Evolutionary conservation across 2,329 filamentous ascomycete species (phyloP), one percentile per base, ranked within the genome.

Genomic region (Nemania diffusa): DNA sequence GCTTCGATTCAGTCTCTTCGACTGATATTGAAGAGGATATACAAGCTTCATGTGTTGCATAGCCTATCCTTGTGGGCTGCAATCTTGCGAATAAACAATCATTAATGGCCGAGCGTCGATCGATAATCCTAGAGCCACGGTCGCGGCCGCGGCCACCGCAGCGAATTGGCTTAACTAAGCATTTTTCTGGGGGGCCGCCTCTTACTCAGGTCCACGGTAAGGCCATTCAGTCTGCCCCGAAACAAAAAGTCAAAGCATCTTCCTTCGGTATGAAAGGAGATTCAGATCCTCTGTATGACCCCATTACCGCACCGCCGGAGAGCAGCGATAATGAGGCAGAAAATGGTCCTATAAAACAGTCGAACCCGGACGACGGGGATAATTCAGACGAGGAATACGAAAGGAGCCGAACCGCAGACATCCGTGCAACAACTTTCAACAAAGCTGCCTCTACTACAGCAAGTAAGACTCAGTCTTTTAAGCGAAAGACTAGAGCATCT

Each of bases 351-450:
- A 13, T 42, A 44, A 42, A 26, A 61, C 40, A 69, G 67, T 27
- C 29, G 2, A 11, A 17, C 24, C 1, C 55, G 44, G n/a, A 59
- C 26, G 62, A 69, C 55, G 27, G 24, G 56, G 44, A 68, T 27
- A 68, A 72, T 61, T 72, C 71, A 24, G 71, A 74, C 51, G 73
- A 78, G 34, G 67, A 72, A n/a, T 73, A 78, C n/a, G 73, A 78
- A 20, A 65, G 62, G 27, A 69, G 63, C 34, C 64, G 65, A n/a
- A 69, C 71, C 4, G 78, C 72, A 17, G 68, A 76, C 58, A 82
- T 84, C 27, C 75, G 69, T 42, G 70, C 68, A 8, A 81, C 78
- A n/a, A 64, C 34, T 13, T 83, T 83, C 57, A 60, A 26, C 29
- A 50, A 50, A 6, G 42, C 61, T 27, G 58, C 52, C 2, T 65